Percentiles rank a stretch among this genome's conserved stretches.
Conservation (phyloP, 1,139 yeast species). For the Debaryomycetaceae sp. region DNA sequence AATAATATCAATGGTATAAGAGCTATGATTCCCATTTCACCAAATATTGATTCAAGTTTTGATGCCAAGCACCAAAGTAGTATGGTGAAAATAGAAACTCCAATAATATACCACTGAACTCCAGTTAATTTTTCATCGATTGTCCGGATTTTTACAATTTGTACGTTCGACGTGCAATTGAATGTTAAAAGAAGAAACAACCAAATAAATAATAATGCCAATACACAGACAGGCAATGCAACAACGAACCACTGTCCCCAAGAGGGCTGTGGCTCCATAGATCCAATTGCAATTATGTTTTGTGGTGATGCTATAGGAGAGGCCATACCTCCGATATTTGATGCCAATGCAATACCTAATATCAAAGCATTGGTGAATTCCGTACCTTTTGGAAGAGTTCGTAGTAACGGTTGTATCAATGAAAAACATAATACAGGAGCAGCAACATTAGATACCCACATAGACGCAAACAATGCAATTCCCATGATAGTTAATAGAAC, state of each 20-base stretch:
- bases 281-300: slow-evolving; percentile 69
- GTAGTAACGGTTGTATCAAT: slow-evolving; percentile 59
- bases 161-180: slow-evolving; percentile 43
- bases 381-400: slow-evolving; percentile 60
- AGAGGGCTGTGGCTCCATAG: slow-evolving; percentile 62
- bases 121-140: slow-evolving; percentile 57
- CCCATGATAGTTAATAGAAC: slow-evolving; percentile 64
- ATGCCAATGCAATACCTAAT: slow-evolving; percentile 69
- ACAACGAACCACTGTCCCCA: slow-evolving; percentile 80
- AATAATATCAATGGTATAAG: slow-evolving; percentile 62
- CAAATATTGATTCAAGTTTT: slow-evolving; percentile 52
- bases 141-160: slow-evolving; percentile 51
- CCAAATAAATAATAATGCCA: slow-evolving; percentile 58
- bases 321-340: slow-evolving; percentile 75
- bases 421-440: slow-evolving; percentile 75
- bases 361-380: slow-evolving; percentile 63
- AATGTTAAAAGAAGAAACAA: slow-evolving; percentile 54
- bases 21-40: slow-evolving; percentile 71
- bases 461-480: slow-evolving; percentile 65
- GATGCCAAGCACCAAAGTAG: slow-evolving; percentile 70
- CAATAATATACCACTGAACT: slow-evolving; percentile 62
- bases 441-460: slow-evolving; percentile 81
- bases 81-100: slow-evolving; percentile 53
- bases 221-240: slow-evolving; percentile 60
- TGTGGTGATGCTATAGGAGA: slow-evolving; percentile 82